Evolutionary conservation across 2,329 filamentous ascomycete genomes (phyloP), one percentile per base, ranked within the genome.

Genomic region (Cladophialophora yegresii): DNA sequence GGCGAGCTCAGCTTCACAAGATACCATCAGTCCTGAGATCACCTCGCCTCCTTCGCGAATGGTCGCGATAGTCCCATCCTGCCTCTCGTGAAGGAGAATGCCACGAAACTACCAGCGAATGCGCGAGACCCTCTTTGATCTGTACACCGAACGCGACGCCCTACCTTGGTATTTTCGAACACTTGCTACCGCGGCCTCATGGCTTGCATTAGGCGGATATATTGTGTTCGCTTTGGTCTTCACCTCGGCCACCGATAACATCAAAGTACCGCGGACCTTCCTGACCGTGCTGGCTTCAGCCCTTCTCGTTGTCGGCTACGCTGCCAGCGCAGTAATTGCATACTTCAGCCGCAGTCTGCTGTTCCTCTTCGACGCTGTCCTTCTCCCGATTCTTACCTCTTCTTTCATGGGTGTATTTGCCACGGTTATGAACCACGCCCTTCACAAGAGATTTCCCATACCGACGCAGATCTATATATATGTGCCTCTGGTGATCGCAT

Each of bases 131-230:
- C 54, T 45, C 45, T 69, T 70, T 57, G 69, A 70, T 62, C 67
- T 70, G 45, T 70, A 70, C 54, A 64, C 64, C 20, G 69, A 70
- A 58, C 62, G 65, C 40, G 69, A 70, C 36, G 61, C 66, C n/a
- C 33, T 71, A 12, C 68, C 69, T 9, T 65, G 63, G 62, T 71
- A 70, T 63, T 67, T 63, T 28, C 62, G 66, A 40, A 62, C 67
- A 12, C 53, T 62, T 20, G 61, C 69, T 6, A 62, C 65, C 40
- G 36, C 64, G 51, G 62, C 69, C 40, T 67, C 70, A 58, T 72
- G 70, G 66, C 63, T 71, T 28, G 62, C 65, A 12, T 58, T 71
- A 9, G 68, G 63, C 36, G 70, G 70, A 9, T 72, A 72, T 54
- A 63, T 69, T 26, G 40, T 71, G 10, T 70, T 71, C 61, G 61